These are phyloP conservation scores for Ascochyta clinopodiicola DNA, from an alignment of 2,329 filamentous ascomycete species.

Conservation along the genomic window DNA sequence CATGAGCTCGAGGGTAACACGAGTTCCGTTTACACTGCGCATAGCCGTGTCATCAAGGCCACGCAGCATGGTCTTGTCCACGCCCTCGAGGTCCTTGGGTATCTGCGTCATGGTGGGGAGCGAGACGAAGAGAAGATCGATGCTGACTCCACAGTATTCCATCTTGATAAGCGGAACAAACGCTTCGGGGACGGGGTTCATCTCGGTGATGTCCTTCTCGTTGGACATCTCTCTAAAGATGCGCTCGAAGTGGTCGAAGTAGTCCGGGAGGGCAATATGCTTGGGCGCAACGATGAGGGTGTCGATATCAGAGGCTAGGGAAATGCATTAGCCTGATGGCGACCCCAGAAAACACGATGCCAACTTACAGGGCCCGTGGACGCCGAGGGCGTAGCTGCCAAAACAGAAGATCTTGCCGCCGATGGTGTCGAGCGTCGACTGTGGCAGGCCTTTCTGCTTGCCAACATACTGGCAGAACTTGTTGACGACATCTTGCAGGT, in stretches of 20 bases:
- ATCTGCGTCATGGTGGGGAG: conserved; percentile 51
- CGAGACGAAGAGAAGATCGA: conserved; percentile 79
- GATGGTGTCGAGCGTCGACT: conserved; percentile 79
- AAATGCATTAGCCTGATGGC: conserved; percentile 4
- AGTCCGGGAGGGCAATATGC: conserved; percentile 87
- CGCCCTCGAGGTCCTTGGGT: conserved; percentile 70
- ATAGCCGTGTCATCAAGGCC: conserved; percentile 87
- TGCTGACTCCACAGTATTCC: conserved; percentile 87
- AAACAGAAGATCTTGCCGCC: conserved; percentile 95
- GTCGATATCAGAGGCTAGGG: conserved; percentile 94
- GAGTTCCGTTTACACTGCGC: conserved; percentile 89
- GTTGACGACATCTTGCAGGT: conserved; percentile 79
- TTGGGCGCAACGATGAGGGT: conserved; percentile 91
- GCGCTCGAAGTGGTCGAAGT: conserved; percentile 87
- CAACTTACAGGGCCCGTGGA: conserved; percentile 76
- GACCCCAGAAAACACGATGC: not conserved
- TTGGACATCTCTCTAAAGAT: conserved; percentile 78
- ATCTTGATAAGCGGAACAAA: conserved; percentile 98
- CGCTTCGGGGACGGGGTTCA: conserved; percentile 85
- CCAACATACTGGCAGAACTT: conserved; percentile 88
- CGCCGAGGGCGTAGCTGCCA: conserved; percentile 92
- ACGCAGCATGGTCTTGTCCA: conserved; percentile 82
- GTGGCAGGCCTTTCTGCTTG: conserved; percentile 73
- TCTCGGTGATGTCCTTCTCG: conserved; percentile 79
- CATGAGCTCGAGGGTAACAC: conserved; percentile 92